A percentile compares a stretch with the other conserved stretches of the same genome.
Evolutionary conservation across 2,329 filamentous ascomycete genomes (phyloP).

Genomic region (Pseudogymnoascus pannorum): DNA sequence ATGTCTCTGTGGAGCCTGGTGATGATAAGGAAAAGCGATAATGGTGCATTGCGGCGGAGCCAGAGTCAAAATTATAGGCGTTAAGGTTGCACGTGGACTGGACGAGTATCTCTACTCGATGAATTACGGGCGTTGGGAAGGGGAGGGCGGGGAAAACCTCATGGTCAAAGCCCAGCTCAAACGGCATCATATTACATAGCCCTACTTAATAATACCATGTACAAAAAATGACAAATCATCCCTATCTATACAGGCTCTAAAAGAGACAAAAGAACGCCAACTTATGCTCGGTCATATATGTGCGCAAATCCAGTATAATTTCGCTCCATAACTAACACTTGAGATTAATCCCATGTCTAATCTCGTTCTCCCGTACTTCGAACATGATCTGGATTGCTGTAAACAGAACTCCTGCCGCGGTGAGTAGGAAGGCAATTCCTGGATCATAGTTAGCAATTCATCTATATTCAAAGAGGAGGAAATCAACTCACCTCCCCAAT

Average conservation of each 20-base stretch:
- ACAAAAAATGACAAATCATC: background rate
- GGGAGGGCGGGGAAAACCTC: background rate
- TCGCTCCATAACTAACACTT: constrained; percentile 56
- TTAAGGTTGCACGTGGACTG: background rate
- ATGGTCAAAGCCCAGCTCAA: background rate
- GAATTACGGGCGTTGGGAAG: background rate
- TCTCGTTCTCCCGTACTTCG: constrained; percentile 80
- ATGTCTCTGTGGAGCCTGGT: background rate
- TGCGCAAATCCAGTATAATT: background rate
- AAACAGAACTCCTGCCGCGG: constrained; percentile 69
- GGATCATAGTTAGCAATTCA: background rate
- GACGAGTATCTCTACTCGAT: constrained; percentile 5
- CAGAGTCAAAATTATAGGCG: background rate
- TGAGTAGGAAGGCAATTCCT: constrained; percentile 61
- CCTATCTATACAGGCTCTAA: background rate
- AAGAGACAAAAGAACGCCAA: background rate
- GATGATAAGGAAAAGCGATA: background rate
- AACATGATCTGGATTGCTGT: constrained; percentile 92
- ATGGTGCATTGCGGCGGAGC: background rate
- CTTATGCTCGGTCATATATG: constrained; percentile 2
- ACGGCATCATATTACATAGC: background rate
- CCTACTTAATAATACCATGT: constrained; percentile 8
- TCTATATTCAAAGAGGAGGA: constrained; percentile 6
- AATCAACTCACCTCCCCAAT: constrained; percentile 53
- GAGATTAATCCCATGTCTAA: constrained; percentile 70